A percentile compares a stretch with the other conserved stretches of the same genome.
Evolutionary conservation across 2,329 filamentous ascomycete genomes (phyloP).

Genomic region (Pseudogymnoascus sp.): DNA sequence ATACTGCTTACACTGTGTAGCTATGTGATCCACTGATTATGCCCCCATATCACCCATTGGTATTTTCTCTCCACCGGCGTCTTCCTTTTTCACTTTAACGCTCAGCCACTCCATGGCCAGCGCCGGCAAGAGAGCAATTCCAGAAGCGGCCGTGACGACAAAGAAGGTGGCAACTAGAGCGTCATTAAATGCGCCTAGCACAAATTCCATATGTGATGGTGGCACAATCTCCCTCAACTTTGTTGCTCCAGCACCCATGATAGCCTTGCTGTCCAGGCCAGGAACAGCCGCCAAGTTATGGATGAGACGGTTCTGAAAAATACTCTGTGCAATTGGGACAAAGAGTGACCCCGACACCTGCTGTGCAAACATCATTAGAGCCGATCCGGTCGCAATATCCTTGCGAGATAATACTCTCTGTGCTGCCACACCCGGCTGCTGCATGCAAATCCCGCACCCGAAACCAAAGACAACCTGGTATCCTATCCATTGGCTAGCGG

Average conservation of each 20-base stretch:
- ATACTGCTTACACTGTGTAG: not conserved
- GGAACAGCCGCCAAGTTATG: conserved; percentile 26
- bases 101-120: not conserved
- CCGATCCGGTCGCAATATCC: conserved; percentile 43
- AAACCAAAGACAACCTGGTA: conserved; percentile 18
- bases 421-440: conserved; percentile 27
- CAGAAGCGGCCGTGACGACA: not conserved
- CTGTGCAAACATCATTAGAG: conserved; percentile 53
- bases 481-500: conserved; percentile 29
- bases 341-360: conserved; percentile 57
- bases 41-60: not conserved
- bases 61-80: not conserved
- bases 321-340: conserved; percentile 56
- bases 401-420: conserved; percentile 43
- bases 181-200: not conserved
- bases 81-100: not conserved
- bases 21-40: not conserved
- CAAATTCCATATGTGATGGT: not conserved
- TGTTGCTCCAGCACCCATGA: conserved; percentile 38
- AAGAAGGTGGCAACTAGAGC: not conserved
- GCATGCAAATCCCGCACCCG: conserved; percentile 16
- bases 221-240: conserved; percentile 27
- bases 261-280: conserved; percentile 22
- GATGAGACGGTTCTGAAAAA: conserved; percentile 40
- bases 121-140: not conserved